These are phyloP conservation scores for Amanita pseudoporphyria DNA, from an alignment of 768 basidiomycete species.

Conservation along the genomic window DNA sequence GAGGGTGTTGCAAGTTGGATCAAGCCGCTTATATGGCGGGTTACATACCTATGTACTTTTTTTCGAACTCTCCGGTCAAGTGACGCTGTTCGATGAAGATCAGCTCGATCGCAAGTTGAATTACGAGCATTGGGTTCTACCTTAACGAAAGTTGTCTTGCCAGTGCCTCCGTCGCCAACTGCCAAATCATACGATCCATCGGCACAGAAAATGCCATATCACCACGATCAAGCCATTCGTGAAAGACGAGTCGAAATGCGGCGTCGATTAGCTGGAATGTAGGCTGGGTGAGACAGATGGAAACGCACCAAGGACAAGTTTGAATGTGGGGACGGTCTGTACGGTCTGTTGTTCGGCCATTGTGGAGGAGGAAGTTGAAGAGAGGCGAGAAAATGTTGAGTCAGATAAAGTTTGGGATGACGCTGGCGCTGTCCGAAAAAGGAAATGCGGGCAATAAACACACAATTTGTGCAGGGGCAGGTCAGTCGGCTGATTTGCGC, in stretches of 20 bases:
- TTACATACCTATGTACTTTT: constrained; percentile 93
- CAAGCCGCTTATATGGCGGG: not conserved
- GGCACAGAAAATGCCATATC: constrained; percentile 12
- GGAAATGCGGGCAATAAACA: constrained; percentile 8
- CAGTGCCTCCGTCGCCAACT: constrained; percentile 97
- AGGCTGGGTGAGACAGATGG: constrained; percentile 20
- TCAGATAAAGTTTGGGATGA: constrained; percentile 33
- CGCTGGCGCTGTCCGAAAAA: constrained; percentile 27
- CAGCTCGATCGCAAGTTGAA: constrained; percentile 41
- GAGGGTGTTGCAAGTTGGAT: constrained; percentile 4
- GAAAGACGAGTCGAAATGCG: constrained; percentile 11
- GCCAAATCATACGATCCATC: constrained; percentile 12
- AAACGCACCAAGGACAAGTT: constrained; percentile 91
- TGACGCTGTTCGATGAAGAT: constrained; percentile 67
- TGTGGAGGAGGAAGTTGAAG: constrained; percentile 16
- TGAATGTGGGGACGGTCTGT: constrained; percentile 75
- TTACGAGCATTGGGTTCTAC: constrained; percentile 27
- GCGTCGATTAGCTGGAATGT: constrained; percentile 43
- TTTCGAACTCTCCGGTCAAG: constrained; percentile 99
- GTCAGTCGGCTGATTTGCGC: too few relatives aligned
- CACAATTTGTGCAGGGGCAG: too few relatives aligned
- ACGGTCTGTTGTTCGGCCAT: constrained; percentile 25
- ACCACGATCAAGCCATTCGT: constrained; percentile 8
- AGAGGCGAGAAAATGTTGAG: constrained; percentile 22
- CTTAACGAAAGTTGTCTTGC: constrained; percentile 99